A percentile compares a stretch with the other conserved stretches of the same genome.
These are phyloP conservation scores for Beauveria brongniartii DNA, from an alignment of 2,329 filamentous ascomycete species.

Conservation along the genomic window DNA sequence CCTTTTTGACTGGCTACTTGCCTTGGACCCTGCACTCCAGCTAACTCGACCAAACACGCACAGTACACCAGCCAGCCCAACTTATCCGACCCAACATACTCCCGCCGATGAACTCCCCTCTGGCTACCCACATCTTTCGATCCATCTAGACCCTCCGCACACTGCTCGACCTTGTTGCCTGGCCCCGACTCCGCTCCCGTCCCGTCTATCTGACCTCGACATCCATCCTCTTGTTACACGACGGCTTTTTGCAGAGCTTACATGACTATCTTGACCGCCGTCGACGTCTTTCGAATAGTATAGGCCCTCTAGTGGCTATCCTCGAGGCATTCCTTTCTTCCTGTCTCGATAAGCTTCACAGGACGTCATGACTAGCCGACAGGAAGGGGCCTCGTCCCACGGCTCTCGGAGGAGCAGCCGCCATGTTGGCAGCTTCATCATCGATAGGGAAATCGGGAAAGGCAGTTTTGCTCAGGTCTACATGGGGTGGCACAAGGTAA, in stretches of 20 bases:
- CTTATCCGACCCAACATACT: neutral
- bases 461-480: constrained; percentile 97
- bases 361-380: constrained; percentile 33
- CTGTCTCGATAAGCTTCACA: constrained; percentile 25
- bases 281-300: constrained; percentile 27
- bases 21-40: constrained; percentile 3
- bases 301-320: constrained; percentile 28
- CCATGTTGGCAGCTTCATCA: constrained; percentile 65
- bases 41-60: neutral
- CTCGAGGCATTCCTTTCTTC: constrained; percentile 21
- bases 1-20: neutral
- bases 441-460: constrained; percentile 87
- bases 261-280: constrained; percentile 31
- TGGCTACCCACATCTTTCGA: constrained; percentile 7
- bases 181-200: neutral
- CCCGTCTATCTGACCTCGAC: constrained; percentile 10
- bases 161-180: neutral
- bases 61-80: neutral
- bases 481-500: constrained; percentile 72
- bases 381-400: constrained; percentile 26
- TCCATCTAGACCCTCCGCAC: constrained; percentile 1
- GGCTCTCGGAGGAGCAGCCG: constrained; percentile 27
- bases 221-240: neutral
- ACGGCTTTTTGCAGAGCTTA: constrained; percentile 22
- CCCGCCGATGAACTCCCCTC: neutral